A percentile compares a stretch with the other conserved stretches of the same genome.
Conservation (phyloP, 192 early-diverging fungal species). For the Linnemannia hyalina region DNA sequence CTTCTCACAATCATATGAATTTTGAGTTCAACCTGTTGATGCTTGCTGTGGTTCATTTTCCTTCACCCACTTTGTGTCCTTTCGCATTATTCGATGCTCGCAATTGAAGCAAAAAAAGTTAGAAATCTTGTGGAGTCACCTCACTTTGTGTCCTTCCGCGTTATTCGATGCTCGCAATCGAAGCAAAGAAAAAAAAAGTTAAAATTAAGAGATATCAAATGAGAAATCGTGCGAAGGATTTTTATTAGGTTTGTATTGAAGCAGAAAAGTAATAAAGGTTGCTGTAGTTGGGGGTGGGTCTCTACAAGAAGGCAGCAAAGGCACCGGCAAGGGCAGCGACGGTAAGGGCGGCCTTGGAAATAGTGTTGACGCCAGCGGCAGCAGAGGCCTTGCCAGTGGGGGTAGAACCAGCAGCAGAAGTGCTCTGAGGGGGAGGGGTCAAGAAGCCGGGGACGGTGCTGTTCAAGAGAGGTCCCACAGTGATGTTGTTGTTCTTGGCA, state of each 20-base stretch:
- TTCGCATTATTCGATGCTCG: no score
- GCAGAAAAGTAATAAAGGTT: no score
- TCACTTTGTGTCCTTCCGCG: no score
- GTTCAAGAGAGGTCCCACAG: slow-evolving; percentile 54
- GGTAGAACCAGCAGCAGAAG: not conserved
- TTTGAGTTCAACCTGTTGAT: no score
- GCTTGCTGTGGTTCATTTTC: no score
- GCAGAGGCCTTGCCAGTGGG: slow-evolving; percentile 9
- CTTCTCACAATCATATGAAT: no score
- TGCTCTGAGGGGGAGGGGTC: slow-evolving; percentile 1
- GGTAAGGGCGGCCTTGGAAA: slow-evolving; percentile 18
- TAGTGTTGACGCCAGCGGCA: not conserved
- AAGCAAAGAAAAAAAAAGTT: no score
- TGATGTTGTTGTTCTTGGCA: slow-evolving; percentile 54
- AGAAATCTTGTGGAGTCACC: no score
- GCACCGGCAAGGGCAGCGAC: slow-evolving; percentile 20
- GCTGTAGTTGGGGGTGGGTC: not conserved
- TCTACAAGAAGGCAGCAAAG: slow-evolving; percentile 8
- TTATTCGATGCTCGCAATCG: no score
- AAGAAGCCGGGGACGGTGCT: slow-evolving; percentile 55
- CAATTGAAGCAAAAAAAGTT: no score
- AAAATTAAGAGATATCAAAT: no score
- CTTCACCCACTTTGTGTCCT: no score
- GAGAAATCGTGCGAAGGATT: not conserved
- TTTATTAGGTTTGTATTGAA: not conserved